Evolutionary conservation across 345 rosid genomes (phyloP), one percentile per base, ranked within the genome.

Genomic region (Eucalyptus paniculata): DNA sequence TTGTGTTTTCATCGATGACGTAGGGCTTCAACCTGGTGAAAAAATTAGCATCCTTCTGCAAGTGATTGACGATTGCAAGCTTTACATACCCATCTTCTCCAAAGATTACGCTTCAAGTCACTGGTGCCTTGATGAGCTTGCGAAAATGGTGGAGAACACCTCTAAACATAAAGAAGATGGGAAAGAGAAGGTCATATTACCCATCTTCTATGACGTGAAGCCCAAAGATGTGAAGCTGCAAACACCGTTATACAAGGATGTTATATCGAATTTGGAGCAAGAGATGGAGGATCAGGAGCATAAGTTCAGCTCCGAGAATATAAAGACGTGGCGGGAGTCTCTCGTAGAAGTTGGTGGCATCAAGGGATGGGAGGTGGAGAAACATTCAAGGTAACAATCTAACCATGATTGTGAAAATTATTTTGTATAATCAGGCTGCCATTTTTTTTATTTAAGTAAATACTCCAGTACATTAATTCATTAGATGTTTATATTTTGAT

Each of bases 181-280:
- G 19, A n/a, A 65, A 6, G 9, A n/a, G 72, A 65, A 65, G 37
- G 18, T 65, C 4, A 65, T 65, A n/a, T 30, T 65, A 18, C 19
- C 37, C 5, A n/a, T 30, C 67, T 28, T 60, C 17, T 60, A 28
- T 2, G 8, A 60, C 1, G 32, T 60, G 67, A 26, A 60, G 13
- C 19, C 37, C 3, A 5, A 14, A 15, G 72, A 65, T 1, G 72
- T 65, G 37, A 65, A n/a, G 18, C 9, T 65, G 19, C 4, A 65
- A 65, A 65, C 37, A 5, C 2, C 2, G 3, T n/a, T 65, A 18
- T 65, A 30, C 19, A 30, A 3, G 0, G 5, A 65, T 2, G 37
- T 18, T 37, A 65, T 62, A 30, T 30, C 8, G 5, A 62, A 62
- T 14, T 13, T 62, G 72, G 72, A 14, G 72, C 37, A 30, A 62